A percentile compares a stretch with the other conserved stretches of the same genome.
phyloP scores from a whole-genome alignment of 1,284 basidiomycete genomes.

The Gomphus sp. region DNA sequence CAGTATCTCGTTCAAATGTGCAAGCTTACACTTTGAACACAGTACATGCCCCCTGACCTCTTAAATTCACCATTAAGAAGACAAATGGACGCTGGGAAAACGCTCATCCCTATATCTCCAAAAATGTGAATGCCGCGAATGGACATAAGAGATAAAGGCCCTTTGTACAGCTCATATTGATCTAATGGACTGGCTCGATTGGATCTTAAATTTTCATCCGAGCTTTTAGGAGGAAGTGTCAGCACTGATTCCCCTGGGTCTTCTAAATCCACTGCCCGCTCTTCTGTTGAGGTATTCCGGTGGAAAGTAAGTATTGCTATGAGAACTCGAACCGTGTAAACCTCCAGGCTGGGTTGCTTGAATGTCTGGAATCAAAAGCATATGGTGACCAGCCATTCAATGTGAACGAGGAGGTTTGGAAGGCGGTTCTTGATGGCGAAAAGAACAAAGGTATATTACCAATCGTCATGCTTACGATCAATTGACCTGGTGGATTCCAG shows the following conservation, averaged over 20 bases:
- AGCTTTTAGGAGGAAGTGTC: constrained; percentile 11
- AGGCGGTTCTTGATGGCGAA: constrained; percentile 75
- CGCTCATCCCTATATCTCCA: constrained; percentile 94
- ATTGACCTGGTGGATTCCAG: background rate
- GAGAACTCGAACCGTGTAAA: constrained; percentile 83
- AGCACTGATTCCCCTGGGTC: constrained; percentile 13
- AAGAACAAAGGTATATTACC: constrained; percentile 33
- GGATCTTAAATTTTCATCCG: background rate
- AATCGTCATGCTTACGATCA: constrained; percentile 25
- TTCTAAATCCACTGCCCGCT: background rate
- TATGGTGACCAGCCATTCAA: constrained; percentile 98
- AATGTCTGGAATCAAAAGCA: constrained; percentile 91
- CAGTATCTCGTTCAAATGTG: constrained; percentile 99
- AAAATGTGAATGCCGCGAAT: constrained; percentile 93
- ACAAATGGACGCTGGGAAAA: constrained; percentile 52
- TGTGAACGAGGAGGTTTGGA: constrained; percentile 97
- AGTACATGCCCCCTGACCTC: constrained; percentile 45
- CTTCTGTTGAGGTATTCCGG: constrained; percentile 7
- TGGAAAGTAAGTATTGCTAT: constrained; percentile 35
- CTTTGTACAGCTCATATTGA: constrained; percentile 92
- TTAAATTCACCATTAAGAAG: background rate
- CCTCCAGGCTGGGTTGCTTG: constrained; percentile 92
- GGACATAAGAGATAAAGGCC: constrained; percentile 90
- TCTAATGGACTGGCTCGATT: constrained; percentile 33
- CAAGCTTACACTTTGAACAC: constrained; percentile 78